These are phyloP conservation scores for Pisolithus orientalis DNA, from an alignment of 768 basidiomycete species.

Conservation along the genomic window DNA sequence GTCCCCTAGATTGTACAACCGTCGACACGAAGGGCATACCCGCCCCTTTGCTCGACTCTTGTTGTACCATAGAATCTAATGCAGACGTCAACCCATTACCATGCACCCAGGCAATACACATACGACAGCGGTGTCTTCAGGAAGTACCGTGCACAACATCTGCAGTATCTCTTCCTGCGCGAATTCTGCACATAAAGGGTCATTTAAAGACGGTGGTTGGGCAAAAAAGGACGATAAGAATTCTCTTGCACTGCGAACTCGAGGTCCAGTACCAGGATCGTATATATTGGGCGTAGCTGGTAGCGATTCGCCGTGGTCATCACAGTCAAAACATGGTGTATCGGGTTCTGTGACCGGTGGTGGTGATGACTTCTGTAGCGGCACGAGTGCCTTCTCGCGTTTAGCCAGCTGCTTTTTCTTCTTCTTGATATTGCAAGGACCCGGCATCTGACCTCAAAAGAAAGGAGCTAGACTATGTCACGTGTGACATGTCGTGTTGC, in stretches of 20 bases:
- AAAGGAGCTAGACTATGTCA: slow-evolving; percentile 15
- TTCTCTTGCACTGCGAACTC: slow-evolving; percentile 58
- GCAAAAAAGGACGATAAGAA: slow-evolving; percentile 69
- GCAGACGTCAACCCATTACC: neutral
- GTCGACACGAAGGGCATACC: slow-evolving; percentile 72
- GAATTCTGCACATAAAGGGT: slow-evolving; percentile 71
- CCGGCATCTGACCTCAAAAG: slow-evolving; percentile 41
- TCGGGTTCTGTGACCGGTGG: neutral
- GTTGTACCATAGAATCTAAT: slow-evolving; percentile 79
- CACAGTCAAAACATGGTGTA: slow-evolving; percentile 4
- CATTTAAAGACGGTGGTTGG: slow-evolving; percentile 53
- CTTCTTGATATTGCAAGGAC: slow-evolving; percentile 50
- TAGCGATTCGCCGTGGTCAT: slow-evolving; percentile 12
- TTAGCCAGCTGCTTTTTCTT: slow-evolving; percentile 32
- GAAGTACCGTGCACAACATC: slow-evolving; percentile 64
- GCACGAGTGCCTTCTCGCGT: slow-evolving; percentile 24
- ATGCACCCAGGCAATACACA: slow-evolving; percentile 16
- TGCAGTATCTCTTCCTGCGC: slow-evolving; percentile 68
- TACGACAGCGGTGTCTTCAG: slow-evolving; percentile 68
- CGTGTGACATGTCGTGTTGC: slow-evolving; percentile 24
- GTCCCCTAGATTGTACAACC: slow-evolving; percentile 68
- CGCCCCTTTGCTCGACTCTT: slow-evolving; percentile 66
- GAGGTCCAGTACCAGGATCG: slow-evolving; percentile 75
- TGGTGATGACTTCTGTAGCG: neutral
- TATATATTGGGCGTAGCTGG: slow-evolving; percentile 56